phyloP scores from a whole-genome alignment of 768 basidiomycete species.

The Lactarius akahatsu region DNA sequence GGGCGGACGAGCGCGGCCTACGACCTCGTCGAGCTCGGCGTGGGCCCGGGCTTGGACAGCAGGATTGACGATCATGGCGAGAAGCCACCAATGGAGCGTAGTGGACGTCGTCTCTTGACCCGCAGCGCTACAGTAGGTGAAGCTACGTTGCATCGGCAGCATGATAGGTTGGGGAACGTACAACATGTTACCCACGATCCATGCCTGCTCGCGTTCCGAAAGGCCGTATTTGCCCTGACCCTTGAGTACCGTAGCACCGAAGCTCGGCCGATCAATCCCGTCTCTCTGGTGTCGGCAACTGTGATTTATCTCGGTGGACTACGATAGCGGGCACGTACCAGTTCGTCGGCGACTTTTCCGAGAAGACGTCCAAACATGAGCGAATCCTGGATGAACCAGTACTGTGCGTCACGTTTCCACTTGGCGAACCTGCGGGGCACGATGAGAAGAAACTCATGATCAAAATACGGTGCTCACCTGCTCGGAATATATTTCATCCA shows the following conservation, averaged over 20 bases:
- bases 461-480: neutral
- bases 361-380: neutral
- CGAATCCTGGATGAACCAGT: constrained; percentile 15
- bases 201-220: constrained; percentile 21
- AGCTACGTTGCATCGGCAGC: neutral
- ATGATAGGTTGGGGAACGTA: constrained; percentile 7
- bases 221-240: constrained; percentile 4
- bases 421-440: neutral
- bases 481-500: constrained; percentile 6
- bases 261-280: constrained; percentile 11
- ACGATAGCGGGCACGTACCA: neutral
- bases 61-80: constrained; percentile 43
- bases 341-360: neutral
- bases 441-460: neutral
- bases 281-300: neutral
- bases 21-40: constrained; percentile 42
- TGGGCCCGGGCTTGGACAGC: constrained; percentile 41
- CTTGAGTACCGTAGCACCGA: constrained; percentile 14
- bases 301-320: neutral
- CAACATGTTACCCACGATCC: constrained; percentile 26
- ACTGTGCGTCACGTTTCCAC: neutral
- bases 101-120: constrained; percentile 18
- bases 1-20: constrained; percentile 40
- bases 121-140: neutral
- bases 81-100: constrained; percentile 38